Evolutionary conservation across 371 early-diverging fungal genomes (phyloP), one percentile per base, ranked within the genome.

Genomic region (Enteropsectra breve): DNA sequence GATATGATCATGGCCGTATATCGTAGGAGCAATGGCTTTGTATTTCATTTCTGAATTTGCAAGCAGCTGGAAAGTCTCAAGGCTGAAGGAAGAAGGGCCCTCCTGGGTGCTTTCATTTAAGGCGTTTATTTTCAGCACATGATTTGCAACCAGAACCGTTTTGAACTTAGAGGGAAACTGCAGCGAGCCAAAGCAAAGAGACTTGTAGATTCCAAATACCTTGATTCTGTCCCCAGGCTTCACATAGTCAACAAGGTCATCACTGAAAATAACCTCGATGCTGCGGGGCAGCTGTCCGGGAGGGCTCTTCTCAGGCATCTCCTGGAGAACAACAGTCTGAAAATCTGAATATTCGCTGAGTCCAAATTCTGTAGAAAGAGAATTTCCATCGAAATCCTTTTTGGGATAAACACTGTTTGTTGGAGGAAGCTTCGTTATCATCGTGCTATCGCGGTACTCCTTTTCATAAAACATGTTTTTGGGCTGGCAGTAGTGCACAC

Each of bases 251-350:
- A 92, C 96, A 45, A 98, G 80, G 81, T 97, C 97, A 74, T 90
- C 90, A 66, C 92, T 90, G 57, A 97, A 77, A 45, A 97, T 84
- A n/a, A 94, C 84, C 78, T 94, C 94, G 21, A 96, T 83, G 15
- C 91, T 90, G 6, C 97, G 86, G 38, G 97, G 96, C 59, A 98
- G 80, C 48, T 91, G 91, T 26, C 97, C 97, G 15, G 94, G 87
- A 18, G 94, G 95, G 1, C 97, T 88, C 37, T 92, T 86, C 80
- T 98, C 99, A 0, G 97, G 96, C 94, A 97, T 95, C 83, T 98
- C 99, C 81, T 98, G 97, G 43, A 97, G 83, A 59, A 85, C 87
- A 63, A 93, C 83, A 1, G 88, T 89, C 80, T 98, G 97, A 73
- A 89, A 89, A 80, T 96, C 93, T 13, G 88, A 81, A 78, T 94